Conservation (phyloP, 208 protist species). For the Strigomonas oncopelti region DNA sequence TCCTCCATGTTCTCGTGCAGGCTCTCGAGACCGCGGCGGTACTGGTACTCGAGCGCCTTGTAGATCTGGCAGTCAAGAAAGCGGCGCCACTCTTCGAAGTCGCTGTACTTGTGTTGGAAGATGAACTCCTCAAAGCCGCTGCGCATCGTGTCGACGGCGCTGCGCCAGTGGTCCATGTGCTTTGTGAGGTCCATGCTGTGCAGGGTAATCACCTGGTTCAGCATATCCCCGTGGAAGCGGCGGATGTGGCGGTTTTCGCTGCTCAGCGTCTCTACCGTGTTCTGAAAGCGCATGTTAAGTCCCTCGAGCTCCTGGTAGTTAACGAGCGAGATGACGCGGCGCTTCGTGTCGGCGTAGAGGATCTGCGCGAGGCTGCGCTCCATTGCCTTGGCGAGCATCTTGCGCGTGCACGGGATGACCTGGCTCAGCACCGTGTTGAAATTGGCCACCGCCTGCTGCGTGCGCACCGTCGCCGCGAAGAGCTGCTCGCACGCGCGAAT, state of each 20-base stretch:
- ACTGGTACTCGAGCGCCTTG: conserved; percentile 96
- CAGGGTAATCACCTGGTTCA: conserved; percentile 76
- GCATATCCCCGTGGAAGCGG: conserved; percentile 82
- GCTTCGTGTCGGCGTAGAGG: conserved; percentile 42
- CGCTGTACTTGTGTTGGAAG: conserved; percentile 55
- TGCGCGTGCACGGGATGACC: conserved; percentile 65
- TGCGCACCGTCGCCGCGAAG: conserved; percentile 39
- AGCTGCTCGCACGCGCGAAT: conserved; percentile 61
- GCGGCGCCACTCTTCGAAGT: conserved; percentile 87
- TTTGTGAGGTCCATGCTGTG: conserved; percentile 86
- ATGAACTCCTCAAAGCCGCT: conserved; percentile 84
- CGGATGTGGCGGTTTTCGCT: conserved; percentile 82
- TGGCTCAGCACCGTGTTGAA: conserved; percentile 82
- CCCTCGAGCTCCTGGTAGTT: conserved; percentile 84
- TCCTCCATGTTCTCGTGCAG: conserved; percentile 92
- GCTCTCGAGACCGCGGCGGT: conserved; percentile 86
- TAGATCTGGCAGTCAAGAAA: conserved; percentile 97
- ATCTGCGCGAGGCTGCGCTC: conserved; percentile 56
- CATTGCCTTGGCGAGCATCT: conserved; percentile 60
- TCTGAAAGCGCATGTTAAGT: conserved; percentile 81
- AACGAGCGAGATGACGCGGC: conserved; percentile 43
- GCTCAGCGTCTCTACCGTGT: conserved; percentile 72
- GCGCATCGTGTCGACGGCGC: conserved; percentile 78
- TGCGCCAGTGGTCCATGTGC: conserved; percentile 92
- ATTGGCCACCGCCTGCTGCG: conserved; percentile 76